phyloP scores from a whole-genome alignment of 345 rosid species.

The Trapa bicornis region DNA sequence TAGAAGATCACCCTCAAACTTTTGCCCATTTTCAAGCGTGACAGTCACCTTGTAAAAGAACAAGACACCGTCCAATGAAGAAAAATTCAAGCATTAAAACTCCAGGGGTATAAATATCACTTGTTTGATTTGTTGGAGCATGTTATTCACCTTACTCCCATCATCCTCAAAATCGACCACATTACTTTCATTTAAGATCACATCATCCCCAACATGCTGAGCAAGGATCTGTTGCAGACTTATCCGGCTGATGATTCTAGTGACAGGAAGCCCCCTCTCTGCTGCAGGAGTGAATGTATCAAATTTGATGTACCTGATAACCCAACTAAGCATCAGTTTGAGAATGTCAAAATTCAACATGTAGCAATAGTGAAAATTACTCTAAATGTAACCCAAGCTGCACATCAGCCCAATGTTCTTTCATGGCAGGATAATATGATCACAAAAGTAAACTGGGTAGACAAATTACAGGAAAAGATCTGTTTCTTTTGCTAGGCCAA shows the following conservation, averaged over 20 bases:
- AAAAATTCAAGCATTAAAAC: neutral
- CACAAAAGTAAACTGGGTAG: too few species aligned
- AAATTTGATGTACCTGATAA: constrained; percentile 74
- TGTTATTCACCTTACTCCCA: constrained; percentile 51
- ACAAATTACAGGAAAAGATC: too few species aligned
- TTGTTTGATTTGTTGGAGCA: neutral
- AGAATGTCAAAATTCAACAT: constrained; percentile 7
- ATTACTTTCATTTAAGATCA: constrained; percentile 63
- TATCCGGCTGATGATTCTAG: constrained; percentile 84
- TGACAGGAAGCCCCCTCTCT: constrained; percentile 78
- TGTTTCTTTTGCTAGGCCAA: neutral
- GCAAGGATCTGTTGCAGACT: constrained; percentile 78
- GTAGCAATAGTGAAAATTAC: neutral
- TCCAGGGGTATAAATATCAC: neutral
- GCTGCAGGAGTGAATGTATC: constrained; percentile 94
- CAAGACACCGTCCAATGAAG: constrained; percentile 6
- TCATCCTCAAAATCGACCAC: constrained; percentile 76
- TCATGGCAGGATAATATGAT: neutral
- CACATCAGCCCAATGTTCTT: neutral
- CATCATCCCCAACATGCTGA: constrained; percentile 66
- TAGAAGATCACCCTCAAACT: constrained; percentile 68
- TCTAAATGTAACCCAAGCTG: neutral
- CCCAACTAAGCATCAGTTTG: constrained; percentile 11
- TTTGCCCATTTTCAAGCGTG: constrained; percentile 63
- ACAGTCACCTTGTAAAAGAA: constrained; percentile 51